Evolutionary conservation across 208 protist genomes (phyloP).

Genomic region (Porcisia deanei): DNA sequence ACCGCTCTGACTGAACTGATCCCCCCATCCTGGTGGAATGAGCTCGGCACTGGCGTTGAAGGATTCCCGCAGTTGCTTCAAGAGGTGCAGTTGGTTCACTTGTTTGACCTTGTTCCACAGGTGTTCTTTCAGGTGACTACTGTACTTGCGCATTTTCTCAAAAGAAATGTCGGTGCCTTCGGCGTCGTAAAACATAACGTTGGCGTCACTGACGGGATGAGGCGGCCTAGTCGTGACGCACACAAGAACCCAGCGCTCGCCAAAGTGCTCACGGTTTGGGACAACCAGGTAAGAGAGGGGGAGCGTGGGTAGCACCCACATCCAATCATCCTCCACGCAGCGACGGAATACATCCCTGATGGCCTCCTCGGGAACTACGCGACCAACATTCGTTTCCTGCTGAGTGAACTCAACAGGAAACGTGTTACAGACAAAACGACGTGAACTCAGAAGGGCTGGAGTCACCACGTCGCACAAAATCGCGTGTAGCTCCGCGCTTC

Average conservation of each 20-base stretch:
- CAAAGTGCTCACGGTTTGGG: constrained; percentile 47
- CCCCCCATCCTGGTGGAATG: constrained; percentile 76
- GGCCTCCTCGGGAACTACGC: constrained; percentile 56
- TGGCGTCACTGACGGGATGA: constrained; percentile 29
- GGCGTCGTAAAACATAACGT: constrained; percentile 57
- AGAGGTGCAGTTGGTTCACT: constrained; percentile 81
- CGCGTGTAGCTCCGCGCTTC: constrained; percentile 37
- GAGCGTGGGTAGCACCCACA: constrained; percentile 60
- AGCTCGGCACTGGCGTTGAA: constrained; percentile 80
- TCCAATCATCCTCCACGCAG: constrained; percentile 74
- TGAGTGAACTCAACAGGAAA: constrained; percentile 80
- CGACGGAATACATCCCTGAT: constrained; percentile 63
- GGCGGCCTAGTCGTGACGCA: constrained; percentile 35
- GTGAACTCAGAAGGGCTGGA: constrained; percentile 64
- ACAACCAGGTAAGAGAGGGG: constrained; percentile 52
- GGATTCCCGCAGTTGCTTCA: constrained; percentile 85
- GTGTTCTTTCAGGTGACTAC: constrained; percentile 44
- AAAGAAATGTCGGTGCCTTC: constrained; percentile 1
- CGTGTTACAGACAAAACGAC: constrained; percentile 41
- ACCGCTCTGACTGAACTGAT: constrained; percentile 63
- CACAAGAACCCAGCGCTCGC: constrained; percentile 66
- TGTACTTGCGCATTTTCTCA: constrained; percentile 27
- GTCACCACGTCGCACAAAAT: constrained; percentile 55
- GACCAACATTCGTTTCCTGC: constrained; percentile 52
- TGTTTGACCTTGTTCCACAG: constrained; percentile 67